Conservation (phyloP, 306 rosid species). For the Sphenostylis stenocarpa region DNA sequence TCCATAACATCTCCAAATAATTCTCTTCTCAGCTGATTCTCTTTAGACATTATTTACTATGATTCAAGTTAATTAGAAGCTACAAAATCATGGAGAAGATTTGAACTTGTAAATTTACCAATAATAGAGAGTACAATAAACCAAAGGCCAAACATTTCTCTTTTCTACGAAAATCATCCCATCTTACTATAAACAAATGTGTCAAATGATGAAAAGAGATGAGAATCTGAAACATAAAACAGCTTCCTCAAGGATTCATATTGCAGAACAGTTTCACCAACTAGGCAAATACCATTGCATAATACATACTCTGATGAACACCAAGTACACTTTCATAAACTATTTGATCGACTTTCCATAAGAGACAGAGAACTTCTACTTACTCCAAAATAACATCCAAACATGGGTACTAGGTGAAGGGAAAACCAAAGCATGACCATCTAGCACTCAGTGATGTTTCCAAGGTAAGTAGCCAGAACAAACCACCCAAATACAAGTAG, state of each 20-base stretch:
- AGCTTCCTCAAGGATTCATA: background rate
- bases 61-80: no score
- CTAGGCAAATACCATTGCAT: background rate
- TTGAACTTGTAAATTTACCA: no score
- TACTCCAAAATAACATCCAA: constrained; percentile 17
- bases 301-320: background rate
- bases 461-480: constrained; percentile 61
- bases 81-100: no score
- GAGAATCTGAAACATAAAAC: background rate
- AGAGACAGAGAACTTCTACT: background rate
- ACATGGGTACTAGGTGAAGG: background rate
- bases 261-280: background rate
- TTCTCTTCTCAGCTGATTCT: no score
- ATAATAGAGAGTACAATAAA: no score
- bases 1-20: no score
- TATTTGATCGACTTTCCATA: constrained; percentile 7
- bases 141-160: no score
- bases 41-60: no score
- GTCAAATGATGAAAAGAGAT: no score
- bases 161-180: no score
- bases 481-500: constrained; percentile 83
- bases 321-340: background rate
- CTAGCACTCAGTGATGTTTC: constrained; percentile 64
- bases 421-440: background rate
- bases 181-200: no score